phyloP scores from a whole-genome alignment of 495 filamentous ascomycete genomes.

The Entonaema liquescens region DNA sequence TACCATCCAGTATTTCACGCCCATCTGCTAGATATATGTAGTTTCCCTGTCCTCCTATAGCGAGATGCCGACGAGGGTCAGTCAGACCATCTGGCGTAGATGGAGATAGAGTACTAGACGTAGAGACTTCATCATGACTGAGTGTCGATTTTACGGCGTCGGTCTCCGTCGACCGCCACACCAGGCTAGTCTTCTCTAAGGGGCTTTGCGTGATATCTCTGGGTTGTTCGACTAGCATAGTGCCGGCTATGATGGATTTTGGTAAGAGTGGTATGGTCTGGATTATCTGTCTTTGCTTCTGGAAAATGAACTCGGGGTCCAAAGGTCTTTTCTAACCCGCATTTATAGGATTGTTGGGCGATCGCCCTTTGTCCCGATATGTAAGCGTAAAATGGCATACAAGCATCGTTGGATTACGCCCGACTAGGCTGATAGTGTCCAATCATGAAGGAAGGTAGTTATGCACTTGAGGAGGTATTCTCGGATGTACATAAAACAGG shows the following conservation, averaged over 20 bases:
- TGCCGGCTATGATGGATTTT: background rate
- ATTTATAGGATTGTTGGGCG: constrained; percentile 3
- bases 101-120: constrained; percentile 4
- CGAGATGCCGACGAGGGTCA: constrained; percentile 12
- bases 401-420: constrained; percentile 15
- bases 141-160: constrained; percentile 1
- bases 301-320: background rate
- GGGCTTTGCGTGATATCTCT: constrained; percentile 9
- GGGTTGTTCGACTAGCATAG: constrained; percentile 18
- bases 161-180: constrained; percentile 5
- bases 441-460: constrained; percentile 12
- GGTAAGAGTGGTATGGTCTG: background rate
- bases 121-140: background rate
- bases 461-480: constrained; percentile 22
- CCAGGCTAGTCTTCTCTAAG: background rate
- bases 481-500: constrained; percentile 13
- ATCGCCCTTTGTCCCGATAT: constrained; percentile 9
- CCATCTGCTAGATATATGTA: constrained; percentile 63
- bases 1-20: constrained; percentile 69
- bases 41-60: constrained; percentile 48
- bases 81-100: background rate
- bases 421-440: constrained; percentile 20
- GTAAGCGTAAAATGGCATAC: constrained; percentile 8
- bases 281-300: constrained; percentile 9
- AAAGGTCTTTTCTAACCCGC: constrained; percentile 16